Evolutionary conservation across 352 stramenopile genomes (phyloP), one percentile per base, ranked within the genome.

Genomic region (Globisporangium okanoganense): DNA sequence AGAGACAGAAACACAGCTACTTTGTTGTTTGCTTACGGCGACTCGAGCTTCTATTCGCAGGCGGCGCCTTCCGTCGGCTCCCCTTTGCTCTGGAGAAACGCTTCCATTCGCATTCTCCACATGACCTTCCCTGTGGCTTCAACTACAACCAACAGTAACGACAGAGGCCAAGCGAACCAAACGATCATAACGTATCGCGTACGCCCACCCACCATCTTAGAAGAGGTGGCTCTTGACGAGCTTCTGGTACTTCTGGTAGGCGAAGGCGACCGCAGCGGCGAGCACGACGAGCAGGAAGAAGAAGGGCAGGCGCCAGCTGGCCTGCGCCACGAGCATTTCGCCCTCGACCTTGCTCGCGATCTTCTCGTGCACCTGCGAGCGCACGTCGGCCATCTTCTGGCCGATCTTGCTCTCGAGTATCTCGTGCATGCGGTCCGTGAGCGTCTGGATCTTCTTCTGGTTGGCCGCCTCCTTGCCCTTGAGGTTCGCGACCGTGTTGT

Each of bases 241-340:
- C 61, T 91, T 87, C 70, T 87, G 82, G 75, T 95, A 95, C 76
- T 95, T 93, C 47, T 86, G 77, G 76, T 95, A 95, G 20, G 79
- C 79, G 29, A 90, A 77, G 44, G 75, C 78, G 33, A 88, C 61
- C 24, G 65, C 71, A 9, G 64, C 80, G 1, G 75, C 75, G 25
- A 95, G 79, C 35, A 79, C 65, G 33, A 91, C 58, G 29, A 92
- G 54, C 61, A 95, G 70, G 56, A 92, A 52, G 65, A 93, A 91
- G 68, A 95, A 94, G 10, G 84, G 84, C 57, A 91, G 41, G 31
- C 84, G 82, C 86, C 86, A 95, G 62, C 82, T 79, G 29, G 72
- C 73, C n/a, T 72, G 71, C 36, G 77, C 75, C 31, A 87, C 76
- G 25, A 79, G 72, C 36, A 90, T 62, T 61, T 90, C 80, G 44